Percentiles rank a stretch among this genome's conserved stretches.
These are phyloP conservation scores for Takashimella tepidaria DNA, from an alignment of 1,284 basidiomycete species.

Conservation along the genomic window DNA sequence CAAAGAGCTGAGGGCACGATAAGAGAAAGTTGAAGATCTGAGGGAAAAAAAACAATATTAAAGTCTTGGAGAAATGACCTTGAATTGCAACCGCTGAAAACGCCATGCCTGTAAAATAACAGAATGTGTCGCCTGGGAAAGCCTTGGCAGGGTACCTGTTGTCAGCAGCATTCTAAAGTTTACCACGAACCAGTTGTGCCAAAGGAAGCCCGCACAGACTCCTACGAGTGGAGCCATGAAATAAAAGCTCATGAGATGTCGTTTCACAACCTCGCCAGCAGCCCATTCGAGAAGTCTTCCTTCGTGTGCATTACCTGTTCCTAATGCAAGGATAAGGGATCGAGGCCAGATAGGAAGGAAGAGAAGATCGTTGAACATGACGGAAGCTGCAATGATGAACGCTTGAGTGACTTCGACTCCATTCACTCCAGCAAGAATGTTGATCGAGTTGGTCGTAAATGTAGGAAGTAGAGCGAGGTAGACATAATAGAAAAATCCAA, in stretches of 20 bases:
- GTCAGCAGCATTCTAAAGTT: slow-evolving; percentile 23
- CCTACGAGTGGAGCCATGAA: slow-evolving; percentile 93
- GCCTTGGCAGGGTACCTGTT: slow-evolving; percentile 89
- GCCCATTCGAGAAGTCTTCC: slow-evolving; percentile 43
- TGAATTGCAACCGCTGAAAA: slow-evolving; percentile 94
- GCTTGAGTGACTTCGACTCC: slow-evolving; percentile 94
- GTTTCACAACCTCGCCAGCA: slow-evolving; percentile 69
- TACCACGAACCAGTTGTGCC: slow-evolving; percentile 83
- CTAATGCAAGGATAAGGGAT: slow-evolving; percentile 69
- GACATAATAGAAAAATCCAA: slow-evolving; percentile 87
- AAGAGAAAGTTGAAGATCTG: slow-evolving; percentile 97
- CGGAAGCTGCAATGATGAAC: slow-evolving; percentile 82
- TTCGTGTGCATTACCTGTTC: slow-evolving; percentile 59
- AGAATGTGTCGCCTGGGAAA: slow-evolving; percentile 96
- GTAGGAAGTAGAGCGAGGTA: slow-evolving; percentile 96
- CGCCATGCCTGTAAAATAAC: slow-evolving; percentile 96
- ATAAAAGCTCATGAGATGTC: slow-evolving; percentile 91
- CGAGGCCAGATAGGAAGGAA: slow-evolving; percentile 64
- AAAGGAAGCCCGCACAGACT: slow-evolving; percentile 81
- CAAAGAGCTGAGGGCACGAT: slow-evolving; percentile 91
- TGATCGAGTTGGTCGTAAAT: slow-evolving; percentile 97
- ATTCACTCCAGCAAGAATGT: slow-evolving; percentile 97
- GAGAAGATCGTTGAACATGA: slow-evolving; percentile 85
- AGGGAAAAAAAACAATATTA: slow-evolving; percentile 93
- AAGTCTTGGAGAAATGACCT: slow-evolving; percentile 94